phyloP scores from a whole-genome alignment of 306 rosid genomes.

The Acacia crassicarpa region DNA sequence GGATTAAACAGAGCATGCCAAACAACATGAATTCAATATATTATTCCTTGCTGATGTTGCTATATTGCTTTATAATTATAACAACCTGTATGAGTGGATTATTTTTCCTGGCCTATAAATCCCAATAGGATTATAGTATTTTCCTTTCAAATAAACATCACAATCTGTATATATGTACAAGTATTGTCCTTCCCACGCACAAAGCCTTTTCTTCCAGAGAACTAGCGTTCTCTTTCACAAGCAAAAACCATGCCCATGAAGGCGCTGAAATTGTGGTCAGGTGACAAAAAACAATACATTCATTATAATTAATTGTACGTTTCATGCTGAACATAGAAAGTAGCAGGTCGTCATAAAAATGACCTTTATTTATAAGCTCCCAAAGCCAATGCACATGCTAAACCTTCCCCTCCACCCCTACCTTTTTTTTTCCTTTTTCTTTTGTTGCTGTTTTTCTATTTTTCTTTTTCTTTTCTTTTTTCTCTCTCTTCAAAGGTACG shows the following conservation, averaged over 20 bases:
- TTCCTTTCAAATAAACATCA: neutral
- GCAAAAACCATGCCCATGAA: neutral
- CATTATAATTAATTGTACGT: neutral
- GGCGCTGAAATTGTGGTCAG: constrained; percentile 10
- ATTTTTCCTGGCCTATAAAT: neutral
- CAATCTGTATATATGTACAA: neutral
- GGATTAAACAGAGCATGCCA: neutral
- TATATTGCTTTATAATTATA: neutral
- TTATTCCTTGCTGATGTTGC: too few species aligned
- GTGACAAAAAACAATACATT: neutral
- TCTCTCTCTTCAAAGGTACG: neutral
- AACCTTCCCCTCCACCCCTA: neutral
- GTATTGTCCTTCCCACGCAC: neutral
- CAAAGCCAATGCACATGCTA: constrained; percentile 35
- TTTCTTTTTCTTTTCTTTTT: too few species aligned
- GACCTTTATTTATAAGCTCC: constrained; percentile 46
- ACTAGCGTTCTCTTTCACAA: neutral
- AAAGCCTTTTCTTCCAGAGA: neutral
- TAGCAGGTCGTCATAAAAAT: neutral
- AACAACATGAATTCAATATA: too few species aligned
- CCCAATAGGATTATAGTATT: neutral
- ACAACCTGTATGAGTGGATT: neutral
- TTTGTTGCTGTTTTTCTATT: neutral
- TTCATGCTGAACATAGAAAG: constrained; percentile 8
- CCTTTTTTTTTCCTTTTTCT: neutral